These are phyloP conservation scores for sorghum (Sorghum bicolor) DNA, from an alignment of 176 grass and related monocot genomes.

Conservation along the genomic window Sorghum_bicolor_NCBIv3 NC_012871.2:1618501-1619000, in stretches of 20 bases:
- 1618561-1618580: not conserved
- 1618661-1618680: constrained; percentile 10
- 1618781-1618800: constrained; percentile 1
- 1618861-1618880: constrained; percentile 36
- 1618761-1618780: not conserved
- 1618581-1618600: not conserved
- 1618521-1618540: no score
- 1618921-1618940: no score
- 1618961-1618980: no score
- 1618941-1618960: no score
- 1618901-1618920: no score
- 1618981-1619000: no score
- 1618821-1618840: no score
- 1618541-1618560: no score
- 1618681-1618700: not conserved
- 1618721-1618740: not conserved
- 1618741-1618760: not conserved
- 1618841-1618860: no score
- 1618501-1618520: no score
- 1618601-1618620: not conserved
- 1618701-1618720: not conserved
- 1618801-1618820: no score
- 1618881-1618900: constrained; percentile 31
- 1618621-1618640: not conserved
- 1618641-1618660: not conserved